Evolutionary conservation across 2,329 filamentous ascomycete genomes (phyloP).

Genomic region (Penicillium sp.): DNA sequence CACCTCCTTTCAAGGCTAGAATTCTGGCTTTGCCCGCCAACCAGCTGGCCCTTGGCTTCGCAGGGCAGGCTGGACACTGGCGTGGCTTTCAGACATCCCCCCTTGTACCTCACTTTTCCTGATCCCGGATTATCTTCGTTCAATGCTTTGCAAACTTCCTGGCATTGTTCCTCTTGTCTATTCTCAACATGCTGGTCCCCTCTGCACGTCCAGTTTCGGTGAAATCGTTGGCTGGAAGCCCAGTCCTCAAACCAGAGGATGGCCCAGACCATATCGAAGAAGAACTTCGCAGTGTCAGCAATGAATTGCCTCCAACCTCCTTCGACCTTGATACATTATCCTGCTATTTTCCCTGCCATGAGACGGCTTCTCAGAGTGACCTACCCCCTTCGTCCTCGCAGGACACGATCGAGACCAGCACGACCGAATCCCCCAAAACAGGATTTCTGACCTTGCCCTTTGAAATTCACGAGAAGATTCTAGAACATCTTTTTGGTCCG

Average conservation of each 20-base stretch:
- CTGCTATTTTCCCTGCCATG: no score
- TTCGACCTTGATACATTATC: constrained; percentile 61
- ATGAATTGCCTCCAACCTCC: constrained; percentile 73
- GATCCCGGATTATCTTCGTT: no score
- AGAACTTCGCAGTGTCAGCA: constrained; percentile 70
- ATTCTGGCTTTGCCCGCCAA: background rate
- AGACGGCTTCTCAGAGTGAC: no score
- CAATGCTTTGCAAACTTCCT: no score
- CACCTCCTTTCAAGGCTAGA: background rate
- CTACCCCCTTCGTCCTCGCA: no score
- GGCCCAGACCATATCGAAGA: constrained; percentile 58
- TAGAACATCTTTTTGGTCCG: background rate
- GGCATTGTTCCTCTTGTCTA: no score
- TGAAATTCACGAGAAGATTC: background rate
- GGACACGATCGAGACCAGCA: background rate
- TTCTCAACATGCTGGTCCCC: background rate
- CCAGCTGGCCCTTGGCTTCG: background rate
- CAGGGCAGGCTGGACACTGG: background rate
- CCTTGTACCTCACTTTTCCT: background rate
- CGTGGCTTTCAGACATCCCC: background rate
- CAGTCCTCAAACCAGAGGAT: constrained; percentile 13
- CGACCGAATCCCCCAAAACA: background rate
- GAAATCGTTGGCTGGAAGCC: constrained; percentile 34
- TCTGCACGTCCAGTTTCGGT: constrained; percentile 33
- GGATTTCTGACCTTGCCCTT: background rate